Percentiles rank a stretch among this genome's conserved stretches.
Evolutionary conservation across 352 stramenopile genomes (phyloP).

Genomic region (Pythium aristosporum): DNA sequence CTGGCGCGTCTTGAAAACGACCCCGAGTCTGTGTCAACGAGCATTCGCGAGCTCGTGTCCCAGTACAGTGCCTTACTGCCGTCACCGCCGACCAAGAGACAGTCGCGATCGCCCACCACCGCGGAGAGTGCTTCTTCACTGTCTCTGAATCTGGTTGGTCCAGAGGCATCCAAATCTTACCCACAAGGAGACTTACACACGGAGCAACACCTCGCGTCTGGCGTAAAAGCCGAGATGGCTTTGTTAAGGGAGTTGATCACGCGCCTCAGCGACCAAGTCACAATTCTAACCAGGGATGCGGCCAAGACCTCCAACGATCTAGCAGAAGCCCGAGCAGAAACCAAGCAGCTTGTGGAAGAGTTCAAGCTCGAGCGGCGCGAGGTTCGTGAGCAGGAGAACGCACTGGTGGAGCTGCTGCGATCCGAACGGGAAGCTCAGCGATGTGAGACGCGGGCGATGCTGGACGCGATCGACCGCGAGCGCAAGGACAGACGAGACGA

Average conservation of each 20-base stretch:
- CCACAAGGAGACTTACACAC: too few relatives aligned
- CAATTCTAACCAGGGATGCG: too few relatives aligned
- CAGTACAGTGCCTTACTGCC: background rate
- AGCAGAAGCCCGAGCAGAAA: background rate
- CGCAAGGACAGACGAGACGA: slow-evolving; percentile 6
- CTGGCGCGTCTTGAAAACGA: background rate
- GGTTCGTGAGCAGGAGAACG: background rate
- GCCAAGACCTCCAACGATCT: background rate
- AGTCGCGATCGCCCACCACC: background rate
- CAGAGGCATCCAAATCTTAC: too few relatives aligned
- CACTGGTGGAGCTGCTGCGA: slow-evolving; percentile 6
- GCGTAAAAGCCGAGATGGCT: too few relatives aligned
- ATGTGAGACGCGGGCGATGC: background rate
- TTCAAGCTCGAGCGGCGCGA: background rate
- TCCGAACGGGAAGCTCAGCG: background rate
- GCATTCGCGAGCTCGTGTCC: background rate
- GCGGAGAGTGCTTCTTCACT: too few relatives aligned
- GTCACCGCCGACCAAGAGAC: background rate
- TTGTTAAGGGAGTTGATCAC: too few relatives aligned
- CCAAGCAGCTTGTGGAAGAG: background rate
- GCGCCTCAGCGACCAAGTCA: too few relatives aligned
- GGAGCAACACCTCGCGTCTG: too few relatives aligned
- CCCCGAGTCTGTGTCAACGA: background rate
- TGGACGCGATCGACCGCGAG: slow-evolving; percentile 3
- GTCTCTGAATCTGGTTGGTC: too few relatives aligned